These are phyloP conservation scores for Starmera quercuum DNA, from an alignment of 805 yeast species.

Conservation along the genomic window DNA sequence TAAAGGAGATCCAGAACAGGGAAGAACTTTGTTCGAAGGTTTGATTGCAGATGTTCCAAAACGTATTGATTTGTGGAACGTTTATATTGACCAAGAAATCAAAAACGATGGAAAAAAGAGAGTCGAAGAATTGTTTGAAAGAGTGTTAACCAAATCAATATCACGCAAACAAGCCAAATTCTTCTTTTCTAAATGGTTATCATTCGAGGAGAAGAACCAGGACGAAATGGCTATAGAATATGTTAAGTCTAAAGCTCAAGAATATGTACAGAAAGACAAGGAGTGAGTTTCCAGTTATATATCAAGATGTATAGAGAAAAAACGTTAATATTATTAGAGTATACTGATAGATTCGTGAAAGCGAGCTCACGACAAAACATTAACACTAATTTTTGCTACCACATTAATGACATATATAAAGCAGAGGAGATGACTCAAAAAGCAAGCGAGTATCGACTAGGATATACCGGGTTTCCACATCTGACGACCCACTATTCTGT, in stretches of 20 bases:
- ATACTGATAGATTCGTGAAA: no score
- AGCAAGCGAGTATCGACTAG: no score
- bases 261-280: slow-evolving; percentile 42
- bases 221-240: slow-evolving; percentile 70
- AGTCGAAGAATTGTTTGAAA: slow-evolving; percentile 75
- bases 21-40: slow-evolving; percentile 91
- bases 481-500: no score
- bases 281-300: background rate
- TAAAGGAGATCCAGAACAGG: slow-evolving; percentile 90
- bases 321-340: no score
- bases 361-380: no score
- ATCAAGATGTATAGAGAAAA: no score
- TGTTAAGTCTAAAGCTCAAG: slow-evolving; percentile 87
- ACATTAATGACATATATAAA: no score
- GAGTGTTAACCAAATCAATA: slow-evolving; percentile 60
- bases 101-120: slow-evolving; percentile 58
- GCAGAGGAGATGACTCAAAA: no score
- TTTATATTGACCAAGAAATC: slow-evolving; percentile 89
- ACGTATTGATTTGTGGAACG: slow-evolving; percentile 91
- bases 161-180: slow-evolving; percentile 87
- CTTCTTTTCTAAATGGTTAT: slow-evolving; percentile 89
- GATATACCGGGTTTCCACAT: no score
- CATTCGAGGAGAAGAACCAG: slow-evolving; percentile 61
- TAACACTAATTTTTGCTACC: no score
- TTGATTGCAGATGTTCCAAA: slow-evolving; percentile 83